Percentiles rank a stretch among this genome's conserved stretches.
Conservation (phyloP, 148 eudicot species). For the Heliosperma pusillum region DNA sequence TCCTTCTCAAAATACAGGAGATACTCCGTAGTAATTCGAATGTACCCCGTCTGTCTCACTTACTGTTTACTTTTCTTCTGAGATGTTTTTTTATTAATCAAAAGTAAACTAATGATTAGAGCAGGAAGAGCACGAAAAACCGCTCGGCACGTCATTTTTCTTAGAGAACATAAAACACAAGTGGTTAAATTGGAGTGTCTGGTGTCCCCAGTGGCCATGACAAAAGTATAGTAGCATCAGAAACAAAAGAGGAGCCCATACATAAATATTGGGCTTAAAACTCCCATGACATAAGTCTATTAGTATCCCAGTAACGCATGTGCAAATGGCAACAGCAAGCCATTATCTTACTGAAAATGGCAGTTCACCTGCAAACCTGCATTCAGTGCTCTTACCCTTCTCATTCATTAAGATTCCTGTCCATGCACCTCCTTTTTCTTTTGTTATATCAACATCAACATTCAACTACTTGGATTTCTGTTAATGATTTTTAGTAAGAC, state of each 20-base stretch:
- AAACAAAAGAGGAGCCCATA: neutral
- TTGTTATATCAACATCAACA: neutral
- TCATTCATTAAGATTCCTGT: slow-evolving; percentile 9
- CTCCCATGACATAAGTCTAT: neutral
- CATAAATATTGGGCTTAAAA: neutral
- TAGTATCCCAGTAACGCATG: slow-evolving; percentile 21
- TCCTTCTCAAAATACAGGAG: too few species aligned
- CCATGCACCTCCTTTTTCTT: neutral
- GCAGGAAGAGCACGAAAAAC: neutral
- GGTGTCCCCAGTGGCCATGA: slow-evolving; percentile 18
- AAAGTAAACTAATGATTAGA: too few species aligned
- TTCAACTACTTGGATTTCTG: neutral
- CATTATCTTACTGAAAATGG: slow-evolving; percentile 21
- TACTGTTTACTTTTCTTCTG: too few species aligned
- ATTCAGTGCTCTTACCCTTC: neutral
- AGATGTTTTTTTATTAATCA: too few species aligned
- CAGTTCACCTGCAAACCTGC: neutral
- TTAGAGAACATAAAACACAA: neutral
- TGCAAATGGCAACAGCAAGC: slow-evolving; percentile 8
- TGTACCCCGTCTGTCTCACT: too few species aligned
- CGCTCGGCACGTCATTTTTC: neutral
- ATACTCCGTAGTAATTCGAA: too few species aligned
- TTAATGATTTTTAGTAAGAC: too few species aligned
- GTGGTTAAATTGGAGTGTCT: slow-evolving; percentile 4
- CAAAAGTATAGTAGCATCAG: slow-evolving; percentile 6